A percentile compares a stretch with the other conserved stretches of the same genome.
phyloP scores from a whole-genome alignment of 345 rosid species.

The Salix suchowensis region DNA sequence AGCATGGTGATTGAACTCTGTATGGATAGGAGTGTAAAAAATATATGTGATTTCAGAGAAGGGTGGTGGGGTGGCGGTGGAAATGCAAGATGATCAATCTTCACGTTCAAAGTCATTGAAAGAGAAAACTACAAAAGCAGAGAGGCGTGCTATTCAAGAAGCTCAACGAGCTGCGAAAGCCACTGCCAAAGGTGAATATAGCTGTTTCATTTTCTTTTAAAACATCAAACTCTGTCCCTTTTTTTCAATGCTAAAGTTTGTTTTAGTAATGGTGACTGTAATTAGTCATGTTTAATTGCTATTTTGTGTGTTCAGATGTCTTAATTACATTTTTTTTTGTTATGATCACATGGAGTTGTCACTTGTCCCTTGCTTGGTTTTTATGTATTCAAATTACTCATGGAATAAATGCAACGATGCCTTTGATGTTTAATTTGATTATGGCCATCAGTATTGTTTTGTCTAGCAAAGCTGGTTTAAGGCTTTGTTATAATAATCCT shows the following conservation, averaged over 20 bases:
- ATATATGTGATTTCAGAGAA: conserved; percentile 38
- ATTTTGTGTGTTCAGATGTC: not conserved
- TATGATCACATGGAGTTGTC: not conserved
- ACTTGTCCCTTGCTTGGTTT: not conserved
- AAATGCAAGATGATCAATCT: conserved; percentile 47
- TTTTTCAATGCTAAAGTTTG: not conserved
- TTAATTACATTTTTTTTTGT: not conserved
- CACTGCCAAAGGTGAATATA: conserved; percentile 67
- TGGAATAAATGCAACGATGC: not conserved
- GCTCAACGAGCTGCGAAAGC: conserved; percentile 93
- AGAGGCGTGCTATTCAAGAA: conserved; percentile 90
- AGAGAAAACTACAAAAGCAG: conserved; percentile 85
- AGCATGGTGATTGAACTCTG: not conserved
- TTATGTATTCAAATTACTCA: not conserved
- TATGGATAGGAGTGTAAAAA: not conserved
- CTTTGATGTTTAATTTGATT: not conserved
- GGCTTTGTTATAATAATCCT: not conserved
- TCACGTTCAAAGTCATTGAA: conserved; percentile 54
- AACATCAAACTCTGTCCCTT: too few relatives aligned
- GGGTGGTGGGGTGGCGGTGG: conserved; percentile 39
- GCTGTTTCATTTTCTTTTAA: not conserved
- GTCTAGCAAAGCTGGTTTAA: not conserved
- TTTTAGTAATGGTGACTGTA: not conserved
- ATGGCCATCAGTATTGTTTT: not conserved
- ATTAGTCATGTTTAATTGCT: not conserved